These are phyloP conservation scores for Cyclotella sp. DNA, from an alignment of 108 stramenopile genomes.

Conservation along the genomic window DNA sequence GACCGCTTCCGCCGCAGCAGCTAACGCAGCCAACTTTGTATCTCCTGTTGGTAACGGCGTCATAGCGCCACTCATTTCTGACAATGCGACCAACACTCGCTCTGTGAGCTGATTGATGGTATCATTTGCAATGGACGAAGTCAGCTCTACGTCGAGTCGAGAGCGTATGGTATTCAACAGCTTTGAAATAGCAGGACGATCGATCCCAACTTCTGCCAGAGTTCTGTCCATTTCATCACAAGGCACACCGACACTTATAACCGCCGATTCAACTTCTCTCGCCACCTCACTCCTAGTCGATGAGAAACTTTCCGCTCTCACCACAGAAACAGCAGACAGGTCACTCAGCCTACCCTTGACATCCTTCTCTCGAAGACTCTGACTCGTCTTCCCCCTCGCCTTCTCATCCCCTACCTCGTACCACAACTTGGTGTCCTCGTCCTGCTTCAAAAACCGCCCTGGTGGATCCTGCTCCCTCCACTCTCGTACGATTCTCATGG, in stretches of 20 bases:
- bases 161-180: background rate
- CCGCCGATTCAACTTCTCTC: background rate
- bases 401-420: constrained; percentile 73
- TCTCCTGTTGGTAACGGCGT: background rate
- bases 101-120: background rate
- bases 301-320: background rate
- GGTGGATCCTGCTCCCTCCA: constrained; percentile 21
- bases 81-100: background rate
- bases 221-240: background rate
- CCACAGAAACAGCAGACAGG: background rate
- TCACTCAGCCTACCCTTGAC: background rate
- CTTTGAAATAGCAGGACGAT: background rate
- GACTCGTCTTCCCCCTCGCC: constrained; percentile 35
- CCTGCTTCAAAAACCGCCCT: constrained; percentile 31
- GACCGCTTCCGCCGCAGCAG: background rate
- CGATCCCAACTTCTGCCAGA: background rate
- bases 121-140: background rate
- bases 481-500: constrained; percentile 12
- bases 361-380: constrained; percentile 62
- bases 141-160: background rate
- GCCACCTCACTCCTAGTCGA: background rate
- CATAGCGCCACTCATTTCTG: background rate
- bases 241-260: background rate
- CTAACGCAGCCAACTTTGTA: background rate
- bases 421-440: constrained; percentile 32